Evolutionary conservation across 768 basidiomycete species (phyloP), one percentile per base, ranked within the genome.

Genomic region (Macrolepiota fuliginosa): DNA sequence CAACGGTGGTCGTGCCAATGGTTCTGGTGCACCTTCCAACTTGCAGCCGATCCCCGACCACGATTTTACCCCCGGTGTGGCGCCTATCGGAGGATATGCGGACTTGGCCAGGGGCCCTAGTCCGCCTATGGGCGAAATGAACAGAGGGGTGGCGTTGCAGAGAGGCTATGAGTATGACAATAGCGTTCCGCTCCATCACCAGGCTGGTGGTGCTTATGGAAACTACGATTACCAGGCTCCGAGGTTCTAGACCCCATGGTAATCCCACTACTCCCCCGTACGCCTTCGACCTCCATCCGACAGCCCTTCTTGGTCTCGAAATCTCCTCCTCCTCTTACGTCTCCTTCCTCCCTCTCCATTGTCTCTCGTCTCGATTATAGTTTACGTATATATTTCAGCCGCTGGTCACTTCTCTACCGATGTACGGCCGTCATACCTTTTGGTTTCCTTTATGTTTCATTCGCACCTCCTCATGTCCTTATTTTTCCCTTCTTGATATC

Each of bases 51-150:
- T 89, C 50, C 88, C 86, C 42, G 83, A 91, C 17, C 90, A 92
- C 69, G 91, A 93, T 72, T 91, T 91, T 71, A 90, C 90, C 36
- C 81, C 88, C 56, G 86, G 85, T 25, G 69, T 85, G 25, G 64
- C 79, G 15, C 84, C 89, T 25, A 84, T 90, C 59, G 91, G 89
- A 61, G 90, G 90, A 22, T 94, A 94, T 67, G 92, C 90, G 51
- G 90, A 93, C 70, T 81, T 92, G 51, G 82, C 90, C 59, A 89
- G 91, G 63, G 91, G 89, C 35, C 78, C 86, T 9, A 89, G 85
- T 73, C 91, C 90, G 17, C 81, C 77, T 61, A 87, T 88, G 86
- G 77, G 60, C 37, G 60, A 64, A 39, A 42, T 61, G 22, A 49
- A 61, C 36, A 49, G 53, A n/a, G 60, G 60, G 49, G 45, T 39